Base-by-base conservation (phyloP, 192 early-diverging fungal genomes). In the Obelidium mucronatum region DNA sequence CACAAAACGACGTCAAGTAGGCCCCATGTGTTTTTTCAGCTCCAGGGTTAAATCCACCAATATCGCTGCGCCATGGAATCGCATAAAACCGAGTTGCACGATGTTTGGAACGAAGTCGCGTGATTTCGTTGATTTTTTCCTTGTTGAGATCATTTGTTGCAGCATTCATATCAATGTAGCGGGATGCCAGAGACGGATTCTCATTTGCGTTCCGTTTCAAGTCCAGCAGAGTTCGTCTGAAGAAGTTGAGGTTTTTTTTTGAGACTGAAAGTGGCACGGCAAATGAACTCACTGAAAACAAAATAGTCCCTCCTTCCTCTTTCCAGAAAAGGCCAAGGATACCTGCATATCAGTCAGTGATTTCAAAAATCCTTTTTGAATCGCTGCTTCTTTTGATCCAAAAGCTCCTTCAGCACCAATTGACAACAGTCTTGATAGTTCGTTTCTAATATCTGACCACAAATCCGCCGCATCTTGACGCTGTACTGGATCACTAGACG, bases 11-110 rank as follows among this genome's bases (percentile, higher is more conserved):
- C 8, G 54, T 34, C 33, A 78, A 22, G 40, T 78, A 78, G 2
- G 56, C 64, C 11, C 56, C 68, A 52, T 78, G 77, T 30, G 40
- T 65, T 26, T 39, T 33, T 4, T 78, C 77, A 17, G 37, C 5
- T 19, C 19, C n/a, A 19, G 77, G 67, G 28, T 56, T 63, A 22
- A 78, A 73, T 37, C 76, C 76, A 30, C 58, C 37, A 30, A 36
- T 4, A 34, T 73, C 70, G 22, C 55, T 22, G 34, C 59, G 67
- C 77, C 77, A 78, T 26, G 77, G 77, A 34, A 78, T 73, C 1
- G 77, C 77, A 44, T 78, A 78, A 51, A 78, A 78, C 5, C 77
- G 67, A 11, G 68, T 73, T 11, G 77, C 77, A 22, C 66, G 63
- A 51, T 72, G 55, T 19, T 56, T 42, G 37, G 26, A 34, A 4